A percentile compares a stretch with the other conserved stretches of the same genome.
phyloP scores from a whole-genome alignment of 768 basidiomycete genomes.

The Hydnomerulius pinastri region DNA sequence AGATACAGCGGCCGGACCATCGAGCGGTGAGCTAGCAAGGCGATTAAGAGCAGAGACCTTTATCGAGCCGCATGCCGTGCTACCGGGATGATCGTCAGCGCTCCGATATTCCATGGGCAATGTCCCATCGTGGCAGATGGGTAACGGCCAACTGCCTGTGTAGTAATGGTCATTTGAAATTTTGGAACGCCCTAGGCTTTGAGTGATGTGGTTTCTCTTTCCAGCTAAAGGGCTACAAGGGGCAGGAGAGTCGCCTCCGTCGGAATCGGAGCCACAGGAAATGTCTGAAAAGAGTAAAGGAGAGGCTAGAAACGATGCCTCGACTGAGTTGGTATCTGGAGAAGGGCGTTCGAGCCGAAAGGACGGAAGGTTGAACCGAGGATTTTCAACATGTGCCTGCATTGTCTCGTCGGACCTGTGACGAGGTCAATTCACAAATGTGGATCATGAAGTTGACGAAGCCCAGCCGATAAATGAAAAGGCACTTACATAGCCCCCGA shows the following conservation, averaged over 20 bases:
- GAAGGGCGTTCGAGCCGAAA: conserved; percentile 21
- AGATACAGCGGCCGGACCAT: conserved; percentile 18
- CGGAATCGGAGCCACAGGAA: background rate
- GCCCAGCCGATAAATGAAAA: conserved; percentile 6
- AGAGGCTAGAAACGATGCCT: conserved; percentile 4
- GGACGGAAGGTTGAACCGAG: conserved; percentile 15
- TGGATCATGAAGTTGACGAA: background rate
- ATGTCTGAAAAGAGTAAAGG: conserved; percentile 1
- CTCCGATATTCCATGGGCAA: background rate
- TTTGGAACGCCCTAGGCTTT: background rate
- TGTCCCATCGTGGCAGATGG: background rate
- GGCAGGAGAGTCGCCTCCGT: conserved; percentile 1
- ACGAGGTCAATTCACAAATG: conserved; percentile 11
- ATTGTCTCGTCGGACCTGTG: background rate
- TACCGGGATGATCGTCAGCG: background rate
- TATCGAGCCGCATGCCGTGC: background rate
- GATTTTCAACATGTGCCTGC: conserved; percentile 10
- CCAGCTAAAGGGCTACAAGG: background rate
- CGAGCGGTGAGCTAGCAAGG: background rate
- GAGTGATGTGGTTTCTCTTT: background rate
- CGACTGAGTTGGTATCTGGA: conserved; percentile 1
- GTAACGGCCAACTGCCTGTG: too few species aligned
- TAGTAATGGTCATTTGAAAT: background rate
- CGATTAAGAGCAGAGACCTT: background rate
- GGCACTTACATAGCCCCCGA: conserved; percentile 14